Evolutionary conservation across 208 protist species (phyloP).

Genomic region (Acanthamoeba lenticulata): DNA sequence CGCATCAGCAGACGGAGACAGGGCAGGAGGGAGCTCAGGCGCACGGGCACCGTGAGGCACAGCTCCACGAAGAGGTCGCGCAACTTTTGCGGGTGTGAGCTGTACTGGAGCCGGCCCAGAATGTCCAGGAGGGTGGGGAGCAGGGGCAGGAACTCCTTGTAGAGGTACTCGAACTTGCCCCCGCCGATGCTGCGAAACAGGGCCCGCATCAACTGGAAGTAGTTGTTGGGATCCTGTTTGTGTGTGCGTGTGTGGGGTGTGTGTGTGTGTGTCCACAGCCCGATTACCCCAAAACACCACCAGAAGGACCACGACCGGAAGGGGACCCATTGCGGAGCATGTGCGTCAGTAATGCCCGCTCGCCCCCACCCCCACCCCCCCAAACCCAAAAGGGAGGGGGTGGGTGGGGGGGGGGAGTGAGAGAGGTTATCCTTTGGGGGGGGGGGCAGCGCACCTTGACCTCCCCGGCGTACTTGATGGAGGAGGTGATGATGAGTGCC

Average conservation of each 20-base stretch:
- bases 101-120: constrained; percentile 74
- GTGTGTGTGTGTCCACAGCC: too few relatives aligned
- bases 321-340: too few relatives aligned
- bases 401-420: not conserved
- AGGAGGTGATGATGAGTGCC: constrained; percentile 77
- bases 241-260: not conserved
- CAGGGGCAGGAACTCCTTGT: constrained; percentile 86
- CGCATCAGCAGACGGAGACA: constrained; percentile 86
- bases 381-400: too few relatives aligned
- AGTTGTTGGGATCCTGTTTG: constrained; percentile 81
- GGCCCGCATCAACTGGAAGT: constrained; percentile 85
- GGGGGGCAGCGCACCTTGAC: not conserved
- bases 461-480: constrained; percentile 76
- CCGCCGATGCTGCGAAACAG: constrained; percentile 86
- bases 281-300: too few relatives aligned
- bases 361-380: too few relatives aligned
- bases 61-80: constrained; percentile 87
- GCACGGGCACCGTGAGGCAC: constrained; percentile 87
- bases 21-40: constrained; percentile 85
- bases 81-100: constrained; percentile 67
- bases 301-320: too few relatives aligned
- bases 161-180: constrained; percentile 86
- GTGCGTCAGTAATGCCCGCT: too few relatives aligned
- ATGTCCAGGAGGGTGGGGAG: constrained; percentile 79
- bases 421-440: not conserved